A percentile compares a stretch with the other conserved stretches of the same genome.
Conservation (phyloP, 2,329 filamentous ascomycete species). For the Fusarium citri region DNA sequence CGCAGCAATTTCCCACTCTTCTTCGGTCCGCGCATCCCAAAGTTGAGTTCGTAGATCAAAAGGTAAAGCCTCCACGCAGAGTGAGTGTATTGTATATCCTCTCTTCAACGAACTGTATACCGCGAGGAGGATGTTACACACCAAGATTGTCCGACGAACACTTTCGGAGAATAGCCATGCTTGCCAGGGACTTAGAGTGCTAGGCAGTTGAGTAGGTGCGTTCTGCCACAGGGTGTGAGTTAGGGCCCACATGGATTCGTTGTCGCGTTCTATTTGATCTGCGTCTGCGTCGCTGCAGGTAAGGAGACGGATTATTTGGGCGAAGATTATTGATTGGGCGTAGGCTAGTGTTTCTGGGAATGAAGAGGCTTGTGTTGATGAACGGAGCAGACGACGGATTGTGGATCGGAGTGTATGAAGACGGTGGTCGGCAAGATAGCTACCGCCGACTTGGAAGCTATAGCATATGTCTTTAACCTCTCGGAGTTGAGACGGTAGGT, state of each 20-base stretch:
- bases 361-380: neutral
- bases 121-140: neutral
- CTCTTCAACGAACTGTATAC: slow-evolving; percentile 7
- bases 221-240: neutral
- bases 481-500: neutral
- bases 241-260: neutral
- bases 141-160: slow-evolving; percentile 4
- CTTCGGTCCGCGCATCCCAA: neutral
- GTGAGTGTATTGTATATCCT: slow-evolving; percentile 13
- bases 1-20: neutral
- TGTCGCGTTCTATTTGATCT: neutral
- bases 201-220: neutral
- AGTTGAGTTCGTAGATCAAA: slow-evolving; percentile 6
- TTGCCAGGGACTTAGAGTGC: slow-evolving; percentile 7
- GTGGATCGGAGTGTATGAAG: neutral
- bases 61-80: slow-evolving; percentile 8
- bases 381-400: neutral
- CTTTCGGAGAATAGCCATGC: slow-evolving; percentile 17
- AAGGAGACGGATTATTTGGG: neutral
- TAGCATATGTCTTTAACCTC: neutral
- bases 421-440: neutral
- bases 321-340: neutral
- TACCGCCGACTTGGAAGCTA: neutral
- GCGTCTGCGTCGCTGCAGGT: neutral
- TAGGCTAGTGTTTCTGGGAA: slow-evolving; percentile 7